phyloP scores from a whole-genome alignment of 148 eudicot species.

The Vaccinium corymbosum region DNA sequence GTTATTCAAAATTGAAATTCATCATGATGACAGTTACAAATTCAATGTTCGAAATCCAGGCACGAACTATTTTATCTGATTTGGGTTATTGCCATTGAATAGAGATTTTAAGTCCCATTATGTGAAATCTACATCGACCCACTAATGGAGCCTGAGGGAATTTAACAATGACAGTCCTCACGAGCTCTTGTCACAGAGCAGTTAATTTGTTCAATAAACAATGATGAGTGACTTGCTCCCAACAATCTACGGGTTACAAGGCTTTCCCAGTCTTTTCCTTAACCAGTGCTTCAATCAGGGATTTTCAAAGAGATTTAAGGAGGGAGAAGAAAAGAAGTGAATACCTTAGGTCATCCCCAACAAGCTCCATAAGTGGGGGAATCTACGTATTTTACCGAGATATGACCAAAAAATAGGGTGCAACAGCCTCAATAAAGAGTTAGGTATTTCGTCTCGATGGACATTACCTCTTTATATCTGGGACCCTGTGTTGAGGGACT shows the following conservation, averaged over 20 bases:
- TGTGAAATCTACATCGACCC: not conserved
- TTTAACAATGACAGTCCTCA: not conserved
- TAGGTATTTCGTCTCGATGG: too few relatives aligned
- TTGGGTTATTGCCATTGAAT: not conserved
- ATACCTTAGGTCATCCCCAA: not conserved
- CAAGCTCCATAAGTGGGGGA: too few relatives aligned
- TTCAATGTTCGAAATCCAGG: not conserved
- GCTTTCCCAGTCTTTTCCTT: not conserved
- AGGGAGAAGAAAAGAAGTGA: not conserved
- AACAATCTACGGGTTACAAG: not conserved
- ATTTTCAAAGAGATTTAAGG: not conserved
- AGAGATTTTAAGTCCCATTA: not conserved
- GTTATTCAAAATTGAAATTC: not conserved
- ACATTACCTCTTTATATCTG: too few relatives aligned
- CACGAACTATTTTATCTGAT: not conserved
- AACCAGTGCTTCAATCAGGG: not conserved
- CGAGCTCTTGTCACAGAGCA: not conserved
- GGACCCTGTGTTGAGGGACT: too few relatives aligned
- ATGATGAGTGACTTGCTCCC: not conserved
- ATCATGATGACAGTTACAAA: not conserved
- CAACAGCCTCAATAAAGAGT: too few relatives aligned
- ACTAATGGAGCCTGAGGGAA: not conserved
- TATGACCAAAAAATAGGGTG: too few relatives aligned
- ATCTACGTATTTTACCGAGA: too few relatives aligned
- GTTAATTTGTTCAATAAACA: not conserved